These are phyloP conservation scores for Suillus subluteus DNA, from an alignment of 768 basidiomycete genomes.

Conservation along the genomic window DNA sequence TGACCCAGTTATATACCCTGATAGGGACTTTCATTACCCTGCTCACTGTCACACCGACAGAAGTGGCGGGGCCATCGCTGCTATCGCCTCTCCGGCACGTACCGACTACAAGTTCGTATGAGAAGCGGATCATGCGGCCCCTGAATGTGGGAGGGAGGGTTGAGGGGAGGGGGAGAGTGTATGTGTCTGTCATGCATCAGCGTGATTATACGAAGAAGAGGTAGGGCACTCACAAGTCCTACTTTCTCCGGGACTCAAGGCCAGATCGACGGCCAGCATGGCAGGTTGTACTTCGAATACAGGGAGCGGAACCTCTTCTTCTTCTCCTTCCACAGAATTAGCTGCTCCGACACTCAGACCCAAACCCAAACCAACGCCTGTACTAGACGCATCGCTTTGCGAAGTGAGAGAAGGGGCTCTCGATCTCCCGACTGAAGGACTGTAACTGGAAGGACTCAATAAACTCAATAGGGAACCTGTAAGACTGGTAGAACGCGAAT, in stretches of 20 bases:
- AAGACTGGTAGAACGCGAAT: conserved; percentile 53
- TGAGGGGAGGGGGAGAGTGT: conserved; percentile 73
- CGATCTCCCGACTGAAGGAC: conserved; percentile 17
- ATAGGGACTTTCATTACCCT: conserved; percentile 91
- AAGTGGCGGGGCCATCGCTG: conserved; percentile 31
- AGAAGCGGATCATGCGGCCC: conserved; percentile 82
- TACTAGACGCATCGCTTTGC: background rate
- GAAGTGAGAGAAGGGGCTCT: conserved; percentile 31
- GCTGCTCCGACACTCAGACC: conserved; percentile 18
- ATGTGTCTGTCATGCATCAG: conserved; percentile 61
- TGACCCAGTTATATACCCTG: conserved; percentile 85
- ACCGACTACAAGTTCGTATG: conserved; percentile 89
- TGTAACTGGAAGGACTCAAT: conserved; percentile 24
- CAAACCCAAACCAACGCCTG: conserved; percentile 33
- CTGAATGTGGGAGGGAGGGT: conserved; percentile 89
- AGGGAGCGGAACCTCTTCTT: conserved; percentile 71
- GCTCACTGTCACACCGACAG: conserved; percentile 57
- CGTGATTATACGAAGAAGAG: background rate
- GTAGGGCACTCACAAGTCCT: conserved; percentile 61
- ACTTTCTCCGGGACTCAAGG: conserved; percentile 81
- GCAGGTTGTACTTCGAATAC: conserved; percentile 85
- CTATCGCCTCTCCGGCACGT: conserved; percentile 66
- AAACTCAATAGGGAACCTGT: conserved; percentile 54
- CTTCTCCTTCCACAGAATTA: conserved; percentile 44
- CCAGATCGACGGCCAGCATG: conserved; percentile 88